Evolutionary conservation across 1,139 yeast genomes (phyloP).

Genomic region (Meyerozyma carpophila): DNA sequence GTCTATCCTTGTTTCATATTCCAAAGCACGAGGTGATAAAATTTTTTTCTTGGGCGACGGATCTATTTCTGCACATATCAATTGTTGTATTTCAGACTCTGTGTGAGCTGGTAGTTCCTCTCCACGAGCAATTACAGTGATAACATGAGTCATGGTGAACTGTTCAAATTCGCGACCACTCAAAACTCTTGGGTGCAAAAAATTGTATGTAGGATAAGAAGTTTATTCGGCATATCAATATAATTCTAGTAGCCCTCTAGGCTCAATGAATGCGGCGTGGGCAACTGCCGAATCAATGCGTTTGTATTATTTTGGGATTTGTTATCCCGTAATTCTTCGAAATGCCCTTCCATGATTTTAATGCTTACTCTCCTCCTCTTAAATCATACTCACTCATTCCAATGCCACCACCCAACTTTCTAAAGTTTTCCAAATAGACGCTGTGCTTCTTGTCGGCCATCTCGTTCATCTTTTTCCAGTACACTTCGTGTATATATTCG

Average conservation of each 20-base stretch:
- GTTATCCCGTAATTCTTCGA: too few species aligned
- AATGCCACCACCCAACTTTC: slow-evolving; percentile 32
- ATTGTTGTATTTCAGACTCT: background rate
- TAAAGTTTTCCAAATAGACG: slow-evolving; percentile 33
- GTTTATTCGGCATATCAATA: too few species aligned
- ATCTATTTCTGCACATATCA: background rate
- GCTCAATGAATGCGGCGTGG: too few species aligned
- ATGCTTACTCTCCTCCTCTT: slow-evolving; percentile 11
- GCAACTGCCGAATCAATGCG: too few species aligned
- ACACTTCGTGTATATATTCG: slow-evolving; percentile 37
- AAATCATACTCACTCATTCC: slow-evolving; percentile 45
- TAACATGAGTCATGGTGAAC: background rate
- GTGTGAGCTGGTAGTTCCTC: background rate
- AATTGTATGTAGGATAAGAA: background rate
- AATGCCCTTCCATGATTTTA: background rate
- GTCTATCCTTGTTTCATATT: slow-evolving; percentile 7
- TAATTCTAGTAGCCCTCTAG: too few species aligned
- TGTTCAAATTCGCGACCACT: background rate
- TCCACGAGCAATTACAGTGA: background rate
- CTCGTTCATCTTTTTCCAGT: slow-evolving; percentile 40
- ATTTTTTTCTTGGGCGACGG: background rate
- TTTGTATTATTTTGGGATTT: too few species aligned
- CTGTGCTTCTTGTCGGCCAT: slow-evolving; percentile 33
- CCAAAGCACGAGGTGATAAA: slow-evolving; percentile 8
- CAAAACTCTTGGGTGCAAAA: background rate